Percentiles rank a stretch among this genome's conserved stretches.
phyloP scores from a whole-genome alignment of 352 stramenopile genomes.

The Halophytophthora batemanensis region DNA sequence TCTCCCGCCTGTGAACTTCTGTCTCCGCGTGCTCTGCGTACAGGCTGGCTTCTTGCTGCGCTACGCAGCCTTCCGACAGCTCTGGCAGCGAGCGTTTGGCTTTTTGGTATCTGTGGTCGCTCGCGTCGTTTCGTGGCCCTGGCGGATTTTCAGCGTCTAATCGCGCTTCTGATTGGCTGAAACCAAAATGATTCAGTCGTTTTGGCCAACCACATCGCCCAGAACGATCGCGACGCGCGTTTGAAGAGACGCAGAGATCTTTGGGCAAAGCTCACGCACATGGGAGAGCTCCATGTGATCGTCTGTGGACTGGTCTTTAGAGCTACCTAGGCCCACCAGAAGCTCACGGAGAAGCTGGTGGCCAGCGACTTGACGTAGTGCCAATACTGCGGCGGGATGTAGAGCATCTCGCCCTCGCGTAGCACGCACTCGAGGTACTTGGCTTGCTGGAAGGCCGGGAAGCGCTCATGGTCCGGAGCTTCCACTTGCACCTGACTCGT shows the following conservation, averaged over 20 bases:
- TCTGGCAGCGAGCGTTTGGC: too few species aligned
- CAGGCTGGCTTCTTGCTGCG: neutral
- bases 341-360: slow-evolving; percentile 82
- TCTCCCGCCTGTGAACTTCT: neutral
- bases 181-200: too few species aligned
- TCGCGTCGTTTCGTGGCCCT: neutral
- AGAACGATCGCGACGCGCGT: too few species aligned
- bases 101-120: too few species aligned
- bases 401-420: slow-evolving; percentile 76
- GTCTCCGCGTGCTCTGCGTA: neutral
- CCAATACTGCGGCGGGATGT: slow-evolving; percentile 87
- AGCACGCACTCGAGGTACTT: slow-evolving; percentile 74
- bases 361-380: slow-evolving; percentile 84
- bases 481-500: slow-evolving; percentile 79
- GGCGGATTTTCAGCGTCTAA: too few species aligned
- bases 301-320: too few species aligned
- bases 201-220: too few species aligned
- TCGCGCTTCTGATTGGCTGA: too few species aligned
- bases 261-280: too few species aligned
- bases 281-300: too few species aligned
- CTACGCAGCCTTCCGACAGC: neutral
- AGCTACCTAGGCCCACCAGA: slow-evolving; percentile 72
- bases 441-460: slow-evolving; percentile 47
- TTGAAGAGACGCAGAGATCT: too few species aligned
- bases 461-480: slow-evolving; percentile 38